Evolutionary conservation across 306 rosid genomes (phyloP), one percentile per base, ranked within the genome.

Genomic region (Erythrophleum fordii): DNA sequence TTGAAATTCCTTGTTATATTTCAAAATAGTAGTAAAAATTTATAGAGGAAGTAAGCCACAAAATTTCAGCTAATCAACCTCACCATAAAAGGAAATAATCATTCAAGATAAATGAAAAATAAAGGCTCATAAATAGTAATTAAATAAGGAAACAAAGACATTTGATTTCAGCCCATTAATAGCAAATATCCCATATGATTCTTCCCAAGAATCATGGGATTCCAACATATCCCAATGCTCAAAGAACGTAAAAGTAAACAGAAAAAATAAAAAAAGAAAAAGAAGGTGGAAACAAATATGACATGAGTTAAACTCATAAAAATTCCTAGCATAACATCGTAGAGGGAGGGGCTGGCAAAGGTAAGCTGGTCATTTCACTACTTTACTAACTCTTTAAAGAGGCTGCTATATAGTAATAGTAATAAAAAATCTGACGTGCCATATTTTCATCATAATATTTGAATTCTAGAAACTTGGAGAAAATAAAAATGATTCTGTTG

Each of bases 211-310:
- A n/a, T n/a, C n/a, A n/a, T n/a, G n/a, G n/a, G n/a, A n/a, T n/a
- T n/a, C n/a, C n/a, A n/a, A n/a, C n/a, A n/a, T n/a, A n/a, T 53
- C 61, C 53, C 66, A 64, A 61, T 31, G 16, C 65, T 12, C 37
- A 77, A 76, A 67, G 48, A 78, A 82, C 41, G 46, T 75, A 72
- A 55, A 56, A 74, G 37, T 55, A 5, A n/a, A n/a, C 28, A 60
- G 28, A n/a, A n/a, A n/a, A n/a, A n/a, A n/a, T n/a, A n/a, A n/a
- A 17, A 62, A 72, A 55, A 1, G 5, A 6, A 55, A 64, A 52
- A 52, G 5, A 18, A 49, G 8, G n/a, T 17, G 45, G 18, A 42
- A 48, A 46, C 39, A 65, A 53, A 20, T 44, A 78, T 34, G 59
- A 73, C 8, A 29, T 31, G 23, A 61, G 26, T n/a, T 42, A 18